Evolutionary conservation across 148 eudicot genomes (phyloP), one percentile per base, ranked within the genome.

Genomic region (Mesembryanthemum crystallinum): DNA sequence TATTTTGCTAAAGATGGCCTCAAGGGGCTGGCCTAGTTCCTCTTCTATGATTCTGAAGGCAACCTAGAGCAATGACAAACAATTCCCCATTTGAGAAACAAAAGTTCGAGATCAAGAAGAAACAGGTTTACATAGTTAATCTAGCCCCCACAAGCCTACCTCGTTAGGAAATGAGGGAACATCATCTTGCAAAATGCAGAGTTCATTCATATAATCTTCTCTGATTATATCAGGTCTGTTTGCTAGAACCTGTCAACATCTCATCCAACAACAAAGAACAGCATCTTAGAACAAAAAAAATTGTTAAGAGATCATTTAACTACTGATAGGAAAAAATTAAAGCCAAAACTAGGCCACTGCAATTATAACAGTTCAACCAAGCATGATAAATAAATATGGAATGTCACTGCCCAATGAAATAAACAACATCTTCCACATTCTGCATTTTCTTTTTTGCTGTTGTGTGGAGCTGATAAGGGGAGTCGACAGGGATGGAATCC

Each of bases 181-280:
- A 80, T 95, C 98, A 80, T 95, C 98, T 87, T 95, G 98, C 89
- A 95, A 97, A 85, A 95, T 87, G 83, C 98, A 95, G 59, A 95
- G 91, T 82, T 95, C 98, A 78, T 90, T 95, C 98, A 95, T 95
- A 71, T 95, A 95, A 82, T 92, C 98, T 86, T 95, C 98, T 85
- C 98, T 88, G 80, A 94, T 92, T 77, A 92, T 94, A 83, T 94
- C 98, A 60, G 98, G 98, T 81, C 97, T 85, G 80, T 89, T 92
- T 63, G 98, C 98, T 77, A 94, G 98, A 83, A 94, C 98, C 98
- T 94, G 86, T 80, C 57, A 69, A 42, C 59, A 75, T 29, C 60
- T 75, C 70, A 73, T 10, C 47, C 33, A 74, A 60, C 76, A 80
- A 71, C 64, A 43, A 64, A 42, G 23, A 72, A 67, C 42, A 30